phyloP scores from a whole-genome alignment of 2,329 filamentous ascomycete genomes.

The Cladosporium halotolerans region DNA sequence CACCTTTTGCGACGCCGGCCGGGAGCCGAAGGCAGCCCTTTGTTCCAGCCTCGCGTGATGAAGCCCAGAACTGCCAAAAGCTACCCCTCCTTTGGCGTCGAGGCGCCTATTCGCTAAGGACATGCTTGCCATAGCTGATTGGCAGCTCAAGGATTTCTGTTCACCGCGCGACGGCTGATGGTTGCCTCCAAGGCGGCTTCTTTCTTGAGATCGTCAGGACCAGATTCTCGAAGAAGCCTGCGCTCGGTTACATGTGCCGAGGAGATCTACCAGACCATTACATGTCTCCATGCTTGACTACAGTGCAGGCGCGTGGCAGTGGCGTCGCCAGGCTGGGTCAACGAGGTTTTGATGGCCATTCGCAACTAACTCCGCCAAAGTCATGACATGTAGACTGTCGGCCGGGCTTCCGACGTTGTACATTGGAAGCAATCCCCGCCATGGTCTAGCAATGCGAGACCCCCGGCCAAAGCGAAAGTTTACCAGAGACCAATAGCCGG shows the following conservation, averaged over 20 bases:
- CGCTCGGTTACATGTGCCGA: conserved; percentile 5
- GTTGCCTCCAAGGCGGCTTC: too few species aligned
- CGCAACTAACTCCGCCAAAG: too few species aligned
- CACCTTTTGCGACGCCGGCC: neutral
- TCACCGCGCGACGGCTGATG: neutral
- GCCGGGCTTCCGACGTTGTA: neutral
- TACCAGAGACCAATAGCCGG: neutral
- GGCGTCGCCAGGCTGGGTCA: neutral
- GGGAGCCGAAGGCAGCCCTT: neutral
- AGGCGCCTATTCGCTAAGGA: neutral
- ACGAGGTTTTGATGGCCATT: too few species aligned
- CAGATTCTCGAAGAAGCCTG: neutral
- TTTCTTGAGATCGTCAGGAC: conserved; percentile 5
- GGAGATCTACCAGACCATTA: conserved; percentile 3
- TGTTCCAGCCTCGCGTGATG: neutral
- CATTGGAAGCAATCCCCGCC: neutral
- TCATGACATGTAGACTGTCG: neutral
- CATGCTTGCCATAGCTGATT: neutral
- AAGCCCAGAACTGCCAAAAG: neutral
- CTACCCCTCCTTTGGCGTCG: neutral
- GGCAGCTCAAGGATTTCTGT: neutral
- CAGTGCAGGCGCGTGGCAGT: neutral
- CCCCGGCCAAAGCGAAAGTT: neutral
- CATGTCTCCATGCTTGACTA: neutral
- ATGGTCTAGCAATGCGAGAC: neutral